These are phyloP conservation scores for Mucor indicus DNA, from an alignment of 371 early-diverging fungal genomes.

Conservation along the genomic window DNA sequence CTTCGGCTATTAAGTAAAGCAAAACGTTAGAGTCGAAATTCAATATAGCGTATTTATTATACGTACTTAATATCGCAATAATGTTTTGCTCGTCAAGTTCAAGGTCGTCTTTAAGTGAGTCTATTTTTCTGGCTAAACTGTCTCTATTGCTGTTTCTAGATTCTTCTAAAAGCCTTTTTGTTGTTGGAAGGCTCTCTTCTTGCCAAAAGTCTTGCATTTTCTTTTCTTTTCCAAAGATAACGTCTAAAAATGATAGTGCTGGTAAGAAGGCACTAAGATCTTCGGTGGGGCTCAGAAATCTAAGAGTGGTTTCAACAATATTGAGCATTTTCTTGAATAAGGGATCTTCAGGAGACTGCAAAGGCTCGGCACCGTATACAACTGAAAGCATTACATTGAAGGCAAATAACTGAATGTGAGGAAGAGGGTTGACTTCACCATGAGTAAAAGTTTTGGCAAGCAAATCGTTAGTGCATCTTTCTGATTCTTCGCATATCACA, in stretches of 20 bases:
- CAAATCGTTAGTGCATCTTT: not conserved
- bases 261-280: constrained; percentile 7
- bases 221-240: constrained; percentile 4
- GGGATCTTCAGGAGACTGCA: constrained; percentile 3
- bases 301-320: not conserved
- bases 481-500: constrained; percentile 3
- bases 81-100: constrained; percentile 12
- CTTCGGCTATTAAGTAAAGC: constrained; percentile 7
- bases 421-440: constrained; percentile 5
- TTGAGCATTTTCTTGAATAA: constrained; percentile 6
- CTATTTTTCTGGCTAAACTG: constrained; percentile 9
- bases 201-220: not conserved
- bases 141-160: constrained; percentile 5
- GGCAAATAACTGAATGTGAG: constrained; percentile 1
- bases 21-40: no score
- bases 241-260: constrained; percentile 11
- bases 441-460: not conserved
- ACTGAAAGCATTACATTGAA: constrained; percentile 7
- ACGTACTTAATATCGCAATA: constrained; percentile 21
- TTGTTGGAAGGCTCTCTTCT: not conserved
- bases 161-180: not conserved
- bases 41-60: no score
- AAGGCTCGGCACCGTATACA: constrained; percentile 2
- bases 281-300: not conserved
- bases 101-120: constrained; percentile 4